Conservation (phyloP, 257 asterid species). For the Cynanchum wilfordii region DNA sequence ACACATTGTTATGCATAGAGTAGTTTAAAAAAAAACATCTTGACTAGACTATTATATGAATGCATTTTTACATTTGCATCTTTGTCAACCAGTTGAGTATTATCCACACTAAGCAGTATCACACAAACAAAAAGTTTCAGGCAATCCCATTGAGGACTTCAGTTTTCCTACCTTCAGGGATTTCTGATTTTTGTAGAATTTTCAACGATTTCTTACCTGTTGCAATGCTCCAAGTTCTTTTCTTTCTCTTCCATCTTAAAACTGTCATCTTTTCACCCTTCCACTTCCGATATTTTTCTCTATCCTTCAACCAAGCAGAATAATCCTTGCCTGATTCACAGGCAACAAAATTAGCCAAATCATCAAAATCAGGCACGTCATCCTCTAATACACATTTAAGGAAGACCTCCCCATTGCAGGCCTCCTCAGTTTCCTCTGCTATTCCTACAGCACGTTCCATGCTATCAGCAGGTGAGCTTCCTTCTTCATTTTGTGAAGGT, state of each 20-base stretch:
- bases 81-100: background rate
- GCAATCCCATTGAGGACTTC: background rate
- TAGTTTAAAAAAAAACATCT: too few relatives aligned
- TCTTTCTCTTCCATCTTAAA: conserved; percentile 65
- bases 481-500: conserved; percentile 21
- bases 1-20: too few relatives aligned
- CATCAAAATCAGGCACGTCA: conserved; percentile 35
- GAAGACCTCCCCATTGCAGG: conserved; percentile 58
- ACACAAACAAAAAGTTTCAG: background rate
- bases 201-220: conserved; percentile 24
- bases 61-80: too few relatives aligned
- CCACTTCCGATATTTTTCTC: conserved; percentile 47
- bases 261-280: conserved; percentile 47
- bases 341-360: conserved; percentile 55
- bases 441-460: conserved; percentile 27
- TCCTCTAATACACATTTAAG: conserved; percentile 37
- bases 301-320: conserved; percentile 56
- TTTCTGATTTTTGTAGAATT: background rate
- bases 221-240: conserved; percentile 40
- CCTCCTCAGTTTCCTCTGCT: conserved; percentile 63
- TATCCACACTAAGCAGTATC: background rate
- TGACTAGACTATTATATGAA: too few relatives aligned
- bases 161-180: conserved; percentile 1
- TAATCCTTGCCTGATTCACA: conserved; percentile 71
- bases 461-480: conserved; percentile 12